Base-by-base conservation (phyloP, 352 stramenopile genomes). In the Thraustotheca clavata region DNA sequence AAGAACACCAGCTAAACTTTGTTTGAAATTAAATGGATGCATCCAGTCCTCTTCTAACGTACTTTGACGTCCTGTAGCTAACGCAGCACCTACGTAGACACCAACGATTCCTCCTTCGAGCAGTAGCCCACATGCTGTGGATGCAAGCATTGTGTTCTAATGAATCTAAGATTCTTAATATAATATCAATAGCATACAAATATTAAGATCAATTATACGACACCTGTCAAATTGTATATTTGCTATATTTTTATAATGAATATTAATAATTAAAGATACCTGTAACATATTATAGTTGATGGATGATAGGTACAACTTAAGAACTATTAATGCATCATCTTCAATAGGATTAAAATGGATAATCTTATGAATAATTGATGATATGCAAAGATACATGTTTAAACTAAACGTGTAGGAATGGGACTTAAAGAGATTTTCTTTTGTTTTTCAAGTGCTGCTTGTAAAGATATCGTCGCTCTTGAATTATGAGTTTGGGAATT, bases 1-100 rank as follows among this genome's bases (percentile, higher is more conserved):
- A 3, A 76, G 70, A 32, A 88, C 72, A 5, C 78, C 69, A 20
- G 74, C 77, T 47, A 91, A 73, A 67, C 82, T 91, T 62, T 94
- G 84, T 49, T 73, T 74, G 33, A 88, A 81, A 41, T 80, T 67
- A 38, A 78, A 50, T 22, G 52, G 47, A 43, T 65, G 14, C 2
- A 29, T 20, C 57, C 57, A 65, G 48, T 68, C 60, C 16, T 33
- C 47, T 33, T 63, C 46, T 16, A 62, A n/a, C 26, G 49, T 40
- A 1, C 31, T 31, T 41, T 11, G 32, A 16, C 57, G 57, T 36
- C 32, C 20, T 2, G 38, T 43, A 20, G 57, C 14, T 4, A 54
- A 9, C n/a, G 57, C 41, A 12, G 26, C 57, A 27, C 12, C 39
- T 16, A 52, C 57, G 41, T 65, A 65, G 36, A 65, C 29, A 8